Conservation (phyloP, 306 rosid genomes). For the Trichosanthes cucumerina region DNA sequence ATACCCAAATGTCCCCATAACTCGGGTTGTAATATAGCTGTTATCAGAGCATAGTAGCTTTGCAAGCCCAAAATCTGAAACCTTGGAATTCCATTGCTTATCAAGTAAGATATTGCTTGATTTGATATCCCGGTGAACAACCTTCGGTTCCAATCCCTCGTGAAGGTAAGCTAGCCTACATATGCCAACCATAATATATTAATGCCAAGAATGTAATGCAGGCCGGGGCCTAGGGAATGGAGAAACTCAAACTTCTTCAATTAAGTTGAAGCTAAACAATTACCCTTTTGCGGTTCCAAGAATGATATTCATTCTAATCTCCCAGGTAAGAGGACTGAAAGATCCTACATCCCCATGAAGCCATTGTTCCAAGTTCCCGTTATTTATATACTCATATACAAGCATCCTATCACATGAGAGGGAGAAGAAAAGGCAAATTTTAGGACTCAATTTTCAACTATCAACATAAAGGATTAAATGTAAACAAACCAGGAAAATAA, state of each 20-base stretch:
- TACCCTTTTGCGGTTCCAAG: conserved; percentile 85
- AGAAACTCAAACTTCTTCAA: background rate
- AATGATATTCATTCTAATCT: conserved; percentile 67
- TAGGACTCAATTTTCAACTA: background rate
- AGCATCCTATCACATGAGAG: conserved; percentile 46
- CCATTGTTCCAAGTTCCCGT: conserved; percentile 88
- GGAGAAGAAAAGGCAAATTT: background rate
- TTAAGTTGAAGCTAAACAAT: background rate
- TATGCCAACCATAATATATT: conserved; percentile 3
- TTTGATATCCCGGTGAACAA: conserved; percentile 84
- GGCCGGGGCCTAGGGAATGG: background rate
- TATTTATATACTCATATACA: conserved; percentile 77
- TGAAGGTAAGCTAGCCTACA: conserved; percentile 71
- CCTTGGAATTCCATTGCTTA: conserved; percentile 86
- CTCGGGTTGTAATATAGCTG: conserved; percentile 81
- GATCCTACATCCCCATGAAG: conserved; percentile 84
- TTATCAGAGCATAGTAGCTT: conserved; percentile 72
- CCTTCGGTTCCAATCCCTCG: conserved; percentile 90
- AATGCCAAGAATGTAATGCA: background rate
- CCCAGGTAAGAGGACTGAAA: conserved; percentile 78
- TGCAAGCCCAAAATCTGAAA: conserved; percentile 90
- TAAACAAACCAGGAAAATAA: background rate
- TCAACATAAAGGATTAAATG: background rate
- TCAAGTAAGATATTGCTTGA: conserved; percentile 80
- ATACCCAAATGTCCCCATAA: conserved; percentile 93